Evolutionary conservation across 345 rosid species (phyloP).

Genomic region (Brassica carinata): DNA sequence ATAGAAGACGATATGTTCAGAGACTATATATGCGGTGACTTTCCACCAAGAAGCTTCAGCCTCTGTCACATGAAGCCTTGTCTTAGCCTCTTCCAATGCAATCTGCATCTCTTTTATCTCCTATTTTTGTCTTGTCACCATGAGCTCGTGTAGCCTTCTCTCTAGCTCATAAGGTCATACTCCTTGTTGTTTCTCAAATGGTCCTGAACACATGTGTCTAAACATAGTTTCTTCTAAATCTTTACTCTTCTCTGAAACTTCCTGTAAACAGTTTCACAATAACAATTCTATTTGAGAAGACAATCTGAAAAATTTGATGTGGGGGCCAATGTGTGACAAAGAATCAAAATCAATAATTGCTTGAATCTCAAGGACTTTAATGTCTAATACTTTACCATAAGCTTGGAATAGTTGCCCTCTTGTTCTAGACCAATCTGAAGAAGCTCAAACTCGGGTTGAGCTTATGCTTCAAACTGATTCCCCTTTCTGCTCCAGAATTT

Average conservation of each 20-base stretch:
- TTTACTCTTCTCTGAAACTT: not conserved
- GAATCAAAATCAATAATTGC: not conserved
- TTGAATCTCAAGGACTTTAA: not conserved
- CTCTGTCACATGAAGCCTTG: not conserved
- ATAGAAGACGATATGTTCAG: not conserved
- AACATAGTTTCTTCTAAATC: not conserved
- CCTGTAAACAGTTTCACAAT: not conserved
- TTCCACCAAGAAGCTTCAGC: not conserved
- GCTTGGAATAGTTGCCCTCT: constrained; percentile 26
- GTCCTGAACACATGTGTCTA: constrained; percentile 4
- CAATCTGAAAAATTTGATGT: not conserved
- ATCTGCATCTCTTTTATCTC: not conserved
- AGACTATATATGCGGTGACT: not conserved
- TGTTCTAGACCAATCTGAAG: constrained; percentile 30
- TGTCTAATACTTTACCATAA: constrained; percentile 36
- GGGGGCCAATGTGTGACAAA: not conserved
- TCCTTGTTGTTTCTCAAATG: constrained; percentile 22
- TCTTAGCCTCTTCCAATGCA: not conserved
- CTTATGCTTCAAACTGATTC: too few relatives aligned
- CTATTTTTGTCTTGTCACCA: constrained; percentile 22
- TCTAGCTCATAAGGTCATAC: constrained; percentile 67
- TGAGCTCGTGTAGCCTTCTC: constrained; percentile 62
- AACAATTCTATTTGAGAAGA: constrained; percentile 2
- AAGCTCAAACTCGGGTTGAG: not conserved
- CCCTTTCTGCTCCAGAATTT: not conserved